These are phyloP conservation scores for Neurospora cerealis DNA, from an alignment of 495 filamentous ascomycete genomes.

Conservation along the genomic window DNA sequence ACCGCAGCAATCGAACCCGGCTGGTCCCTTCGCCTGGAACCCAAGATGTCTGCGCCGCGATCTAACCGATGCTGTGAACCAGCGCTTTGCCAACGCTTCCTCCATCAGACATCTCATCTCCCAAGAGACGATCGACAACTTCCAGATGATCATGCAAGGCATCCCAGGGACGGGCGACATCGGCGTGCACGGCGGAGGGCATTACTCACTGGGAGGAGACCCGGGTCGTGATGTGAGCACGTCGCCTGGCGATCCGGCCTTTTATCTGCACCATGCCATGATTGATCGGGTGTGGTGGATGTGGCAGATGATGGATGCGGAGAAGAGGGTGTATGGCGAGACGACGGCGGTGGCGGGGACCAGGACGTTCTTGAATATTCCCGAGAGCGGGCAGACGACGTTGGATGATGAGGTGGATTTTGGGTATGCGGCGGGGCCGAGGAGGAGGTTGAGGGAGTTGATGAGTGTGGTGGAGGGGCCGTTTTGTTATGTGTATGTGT, in stretches of 20 bases:
- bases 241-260: conserved; percentile 55
- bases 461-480: conserved; percentile 20
- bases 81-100: conserved; percentile 37
- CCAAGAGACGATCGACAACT: conserved; percentile 36
- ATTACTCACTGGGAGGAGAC: conserved; percentile 54
- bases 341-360: conserved; percentile 11
- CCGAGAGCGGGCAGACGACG: conserved; percentile 13
- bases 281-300: conserved; percentile 58
- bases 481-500: conserved; percentile 28
- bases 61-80: conserved; percentile 38
- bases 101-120: conserved; percentile 28
- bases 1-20: background rate
- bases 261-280: conserved; percentile 58
- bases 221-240: conserved; percentile 46
- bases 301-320: conserved; percentile 46
- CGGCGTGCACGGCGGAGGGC: conserved; percentile 55
- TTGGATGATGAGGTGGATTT: conserved; percentile 18
- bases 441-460: conserved; percentile 18
- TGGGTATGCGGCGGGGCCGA: conserved; percentile 21
- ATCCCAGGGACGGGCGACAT: conserved; percentile 39
- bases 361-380: conserved; percentile 14
- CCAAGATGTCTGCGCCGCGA: conserved; percentile 58
- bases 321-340: conserved; percentile 15
- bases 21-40: conserved; percentile 32
- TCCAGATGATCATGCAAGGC: conserved; percentile 41